Evolutionary conservation across 108 stramenopile species (phyloP), one percentile per base, ranked within the genome.

Genomic region (Cyclostephanos tholiformis): DNA sequence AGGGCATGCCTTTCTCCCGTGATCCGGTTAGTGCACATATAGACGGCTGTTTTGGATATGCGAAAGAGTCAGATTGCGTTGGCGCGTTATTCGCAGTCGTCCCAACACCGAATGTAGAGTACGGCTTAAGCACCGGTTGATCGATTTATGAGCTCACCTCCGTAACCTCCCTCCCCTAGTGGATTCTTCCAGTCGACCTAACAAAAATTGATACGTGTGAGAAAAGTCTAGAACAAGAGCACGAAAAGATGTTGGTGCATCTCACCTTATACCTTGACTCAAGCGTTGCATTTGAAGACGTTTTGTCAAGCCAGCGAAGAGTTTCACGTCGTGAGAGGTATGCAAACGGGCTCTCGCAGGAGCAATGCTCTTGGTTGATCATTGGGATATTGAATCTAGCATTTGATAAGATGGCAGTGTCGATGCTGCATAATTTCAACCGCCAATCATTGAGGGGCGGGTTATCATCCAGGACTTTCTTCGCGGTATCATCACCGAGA

Each of bases 141-240:
- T 53, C 9, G 9, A 53, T 53, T 19, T 53, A 53, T 10, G 52
- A 53, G 23, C 52, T 53, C 52, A 53, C 52, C 52, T 25, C 71
- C 71, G 35, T 30, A 72, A 14, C 61, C 71, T 20, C 73, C 63
- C 46, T 74, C 73, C 22, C 73, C 73, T 32, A 74, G 51, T 19
- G 26, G 19, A 56, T 72, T 64, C 20, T 52, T 22, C 71, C 71
- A 72, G 22, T 72, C 71, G 23, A 53, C 25, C 52, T 53, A 6
- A 6, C 52, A 53, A 25, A 53, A 1, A 20, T 25, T 53, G 52
- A 6, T 53, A 25, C n/a, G n/a, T 7, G 4, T 4, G 50, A 51
- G 2, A 51, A 9, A 51, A 51, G 50, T 20, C 2, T 8, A 25
- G 23, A 53, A 53, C 19, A 22, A 53, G 52, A 5, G 11, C 1